Evolutionary conservation across 75 land plant species (phyloP).

Genomic region (Ceratopteris richardii): DNA sequence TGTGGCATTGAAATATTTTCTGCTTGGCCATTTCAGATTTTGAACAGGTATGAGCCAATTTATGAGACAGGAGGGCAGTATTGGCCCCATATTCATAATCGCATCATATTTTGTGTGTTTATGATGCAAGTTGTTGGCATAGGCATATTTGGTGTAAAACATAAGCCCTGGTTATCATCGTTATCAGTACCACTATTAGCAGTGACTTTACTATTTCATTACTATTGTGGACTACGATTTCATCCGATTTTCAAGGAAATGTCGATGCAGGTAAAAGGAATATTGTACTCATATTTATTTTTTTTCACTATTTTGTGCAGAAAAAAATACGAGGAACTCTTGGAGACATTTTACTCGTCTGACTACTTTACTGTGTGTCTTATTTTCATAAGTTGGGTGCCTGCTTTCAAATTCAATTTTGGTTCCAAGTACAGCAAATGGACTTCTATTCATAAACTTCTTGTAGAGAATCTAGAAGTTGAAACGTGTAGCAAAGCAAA

Average conservation of each 20-base stretch:
- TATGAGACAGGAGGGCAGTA: constrained; percentile 70
- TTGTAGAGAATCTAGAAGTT: no score
- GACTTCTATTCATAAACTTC: no score
- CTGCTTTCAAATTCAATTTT: no score
- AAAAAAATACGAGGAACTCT: no score
- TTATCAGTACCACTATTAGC: constrained; percentile 45
- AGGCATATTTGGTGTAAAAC: constrained; percentile 64
- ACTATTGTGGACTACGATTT: constrained; percentile 56
- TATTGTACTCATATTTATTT: no score
- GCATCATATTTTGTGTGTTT: constrained; percentile 35
- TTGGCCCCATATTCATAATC: constrained; percentile 69
- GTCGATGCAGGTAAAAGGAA: constrained; percentile 70
- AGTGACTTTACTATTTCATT: constrained; percentile 48
- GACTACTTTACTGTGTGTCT: no score
- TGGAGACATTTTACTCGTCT: no score
- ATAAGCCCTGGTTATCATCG: constrained; percentile 43
- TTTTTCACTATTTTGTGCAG: no score
- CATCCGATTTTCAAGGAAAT: constrained; percentile 39
- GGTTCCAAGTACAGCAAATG: no score
- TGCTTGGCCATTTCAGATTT: constrained; percentile 42
- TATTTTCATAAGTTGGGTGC: no score
- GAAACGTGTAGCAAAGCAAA: no score
- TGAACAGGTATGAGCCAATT: constrained; percentile 57
- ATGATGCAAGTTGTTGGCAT: constrained; percentile 70
- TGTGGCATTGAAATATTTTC: no score